These are phyloP conservation scores for Trichoderma gamsii DNA, from an alignment of 495 filamentous ascomycete genomes.

Conservation along the genomic window DNA sequence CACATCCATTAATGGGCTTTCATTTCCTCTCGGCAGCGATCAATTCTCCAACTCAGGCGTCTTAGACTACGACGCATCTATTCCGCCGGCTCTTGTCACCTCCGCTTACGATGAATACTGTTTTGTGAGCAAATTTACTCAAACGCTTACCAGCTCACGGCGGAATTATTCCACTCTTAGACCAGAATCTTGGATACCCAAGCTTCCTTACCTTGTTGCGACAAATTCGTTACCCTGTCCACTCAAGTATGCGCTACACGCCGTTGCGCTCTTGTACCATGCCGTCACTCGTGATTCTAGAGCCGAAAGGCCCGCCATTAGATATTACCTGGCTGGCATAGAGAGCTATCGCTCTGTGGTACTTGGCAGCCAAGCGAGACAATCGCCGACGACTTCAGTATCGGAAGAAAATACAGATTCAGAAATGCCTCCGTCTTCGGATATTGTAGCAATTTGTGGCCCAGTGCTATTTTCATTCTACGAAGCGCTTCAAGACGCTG, in stretches of 20 bases:
- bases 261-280: background rate
- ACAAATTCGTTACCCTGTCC: background rate
- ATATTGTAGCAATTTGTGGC: background rate
- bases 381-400: background rate
- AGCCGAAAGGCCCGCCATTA: background rate
- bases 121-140: background rate
- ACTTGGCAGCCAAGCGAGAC: background rate
- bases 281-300: background rate
- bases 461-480: slow-evolving; percentile 3
- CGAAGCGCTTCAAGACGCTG: background rate
- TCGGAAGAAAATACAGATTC: background rate
- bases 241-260: background rate
- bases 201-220: background rate
- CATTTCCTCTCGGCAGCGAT: background rate
- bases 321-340: background rate
- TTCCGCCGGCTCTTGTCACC: background rate
- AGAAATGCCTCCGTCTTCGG: background rate
- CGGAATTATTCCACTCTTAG: background rate
- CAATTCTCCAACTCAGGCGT: background rate
- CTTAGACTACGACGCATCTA: background rate
- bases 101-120: background rate
- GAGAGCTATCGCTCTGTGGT: background rate
- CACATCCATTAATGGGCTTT: background rate
- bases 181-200: background rate
- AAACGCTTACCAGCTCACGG: background rate